Conservation (phyloP, 805 yeast species). For the Kuraishia ogatae region DNA sequence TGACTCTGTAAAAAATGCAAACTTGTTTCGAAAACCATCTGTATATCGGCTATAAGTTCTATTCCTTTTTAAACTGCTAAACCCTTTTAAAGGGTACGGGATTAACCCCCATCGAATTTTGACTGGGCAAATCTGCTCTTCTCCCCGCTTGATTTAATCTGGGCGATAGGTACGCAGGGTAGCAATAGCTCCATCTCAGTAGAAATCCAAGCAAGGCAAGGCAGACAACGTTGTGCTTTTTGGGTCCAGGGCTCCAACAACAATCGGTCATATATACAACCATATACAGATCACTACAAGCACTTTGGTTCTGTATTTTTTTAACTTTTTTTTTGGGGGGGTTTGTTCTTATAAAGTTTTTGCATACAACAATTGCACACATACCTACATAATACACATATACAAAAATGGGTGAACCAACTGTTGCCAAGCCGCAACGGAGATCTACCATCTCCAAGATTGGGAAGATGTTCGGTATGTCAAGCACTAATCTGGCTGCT, state of each 20-base stretch:
- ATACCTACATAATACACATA: neutral
- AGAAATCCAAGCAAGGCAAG: neutral
- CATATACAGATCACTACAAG: neutral
- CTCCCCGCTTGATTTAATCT: neutral
- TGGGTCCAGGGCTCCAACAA: too few relatives aligned
- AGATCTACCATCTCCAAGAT: slow-evolving; percentile 14
- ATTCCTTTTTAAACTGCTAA: neutral
- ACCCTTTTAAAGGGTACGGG: neutral
- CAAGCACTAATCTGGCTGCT: slow-evolving; percentile 4
- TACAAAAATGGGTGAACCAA: slow-evolving; percentile 5
- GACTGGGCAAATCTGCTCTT: neutral
- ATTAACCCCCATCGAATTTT: neutral
- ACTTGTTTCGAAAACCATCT: too few relatives aligned
- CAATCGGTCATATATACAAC: too few relatives aligned
- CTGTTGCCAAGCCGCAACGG: slow-evolving; percentile 10
- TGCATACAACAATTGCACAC: neutral
- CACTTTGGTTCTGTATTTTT: neutral
- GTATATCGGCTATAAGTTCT: too few relatives aligned
- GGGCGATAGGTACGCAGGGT: neutral
- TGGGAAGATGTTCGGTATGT: slow-evolving; percentile 15
- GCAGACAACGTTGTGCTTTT: too few relatives aligned
- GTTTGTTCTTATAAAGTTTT: too few relatives aligned
- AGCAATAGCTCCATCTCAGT: neutral
- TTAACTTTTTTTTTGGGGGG: neutral
- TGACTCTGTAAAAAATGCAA: too few relatives aligned